Percentiles rank a stretch among this genome's conserved stretches.
Conservation (phyloP, 169 alveolate species). For the Plasmodium falciparum region DNA sequence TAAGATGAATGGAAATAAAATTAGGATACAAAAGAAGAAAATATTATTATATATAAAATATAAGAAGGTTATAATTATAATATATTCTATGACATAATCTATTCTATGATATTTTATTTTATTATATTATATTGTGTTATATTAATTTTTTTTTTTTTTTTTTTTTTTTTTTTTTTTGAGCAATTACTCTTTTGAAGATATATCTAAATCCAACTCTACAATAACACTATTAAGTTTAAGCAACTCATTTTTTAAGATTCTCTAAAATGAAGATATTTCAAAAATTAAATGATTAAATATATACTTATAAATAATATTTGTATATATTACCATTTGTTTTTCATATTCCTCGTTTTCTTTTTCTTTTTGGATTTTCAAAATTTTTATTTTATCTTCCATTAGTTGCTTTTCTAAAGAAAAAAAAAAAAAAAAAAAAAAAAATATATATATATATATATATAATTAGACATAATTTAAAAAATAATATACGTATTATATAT, state of each 20-base stretch:
- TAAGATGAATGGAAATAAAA: not conserved
- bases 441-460: too few relatives aligned
- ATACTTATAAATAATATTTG: not conserved
- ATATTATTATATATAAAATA: not conserved
- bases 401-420: slow-evolving; percentile 15
- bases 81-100: not conserved
- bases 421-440: not conserved
- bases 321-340: slow-evolving; percentile 19
- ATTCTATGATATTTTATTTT: not conserved
- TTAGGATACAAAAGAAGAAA: not conserved
- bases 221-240: slow-evolving; percentile 29
- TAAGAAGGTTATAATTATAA: not conserved
- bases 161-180: too few relatives aligned
- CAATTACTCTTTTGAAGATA: slow-evolving; percentile 38
- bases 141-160: not conserved
- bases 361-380: slow-evolving; percentile 8
- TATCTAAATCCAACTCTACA: slow-evolving; percentile 36
- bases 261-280: slow-evolving; percentile 8
- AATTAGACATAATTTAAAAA: not conserved
- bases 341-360: slow-evolving; percentile 50
- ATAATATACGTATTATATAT: not conserved
- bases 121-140: not conserved
- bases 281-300: not conserved
- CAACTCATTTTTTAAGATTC: slow-evolving; percentile 37
- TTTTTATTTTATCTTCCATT: slow-evolving; percentile 55